These are phyloP conservation scores for Alternaria sp. DNA, from an alignment of 2,329 filamentous ascomycete species.

Conservation along the genomic window DNA sequence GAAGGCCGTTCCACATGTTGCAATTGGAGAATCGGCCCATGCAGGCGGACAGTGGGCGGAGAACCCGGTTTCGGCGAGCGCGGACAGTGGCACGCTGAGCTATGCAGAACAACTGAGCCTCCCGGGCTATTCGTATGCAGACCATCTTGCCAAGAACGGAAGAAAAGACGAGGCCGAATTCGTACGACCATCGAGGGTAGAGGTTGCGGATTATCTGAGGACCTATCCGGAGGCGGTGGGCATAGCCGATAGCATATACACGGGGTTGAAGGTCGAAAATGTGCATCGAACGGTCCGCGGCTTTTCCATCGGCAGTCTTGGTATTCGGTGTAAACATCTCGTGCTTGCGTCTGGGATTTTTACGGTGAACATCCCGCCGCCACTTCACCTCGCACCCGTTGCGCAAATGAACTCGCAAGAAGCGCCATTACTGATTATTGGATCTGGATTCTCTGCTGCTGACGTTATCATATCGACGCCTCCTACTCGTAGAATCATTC, in stretches of 20 bases:
- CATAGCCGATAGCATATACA: conserved; percentile 60
- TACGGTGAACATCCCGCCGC: conserved; percentile 62
- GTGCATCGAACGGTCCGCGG: conserved; percentile 58
- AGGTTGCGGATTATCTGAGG: conserved; percentile 65
- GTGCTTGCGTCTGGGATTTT: conserved; percentile 69
- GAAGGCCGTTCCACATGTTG: conserved; percentile 62
- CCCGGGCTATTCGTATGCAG: conserved; percentile 65
- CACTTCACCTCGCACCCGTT: conserved; percentile 59
- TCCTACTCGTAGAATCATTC: conserved; percentile 62
- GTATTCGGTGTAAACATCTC: conserved; percentile 63
- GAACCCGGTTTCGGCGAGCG: conserved; percentile 61
- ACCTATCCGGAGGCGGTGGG: conserved; percentile 63
- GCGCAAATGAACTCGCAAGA: conserved; percentile 36
- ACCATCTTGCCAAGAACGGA: conserved; percentile 58
- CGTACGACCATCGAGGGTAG: conserved; percentile 62
- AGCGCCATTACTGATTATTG: conserved; percentile 63
- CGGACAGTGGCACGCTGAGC: conserved; percentile 67
- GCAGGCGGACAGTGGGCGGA: conserved; percentile 69
- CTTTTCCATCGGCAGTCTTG: conserved; percentile 62
- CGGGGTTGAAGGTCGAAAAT: conserved; percentile 52
- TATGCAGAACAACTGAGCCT: conserved; percentile 69
- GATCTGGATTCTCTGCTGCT: conserved; percentile 69
- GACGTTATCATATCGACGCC: conserved; percentile 66
- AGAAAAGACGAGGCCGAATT: conserved; percentile 57
- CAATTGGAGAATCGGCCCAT: conserved; percentile 61